Evolutionary conservation across 441 rosid genomes (phyloP).

Genomic region (Populus hybrid): DNA sequence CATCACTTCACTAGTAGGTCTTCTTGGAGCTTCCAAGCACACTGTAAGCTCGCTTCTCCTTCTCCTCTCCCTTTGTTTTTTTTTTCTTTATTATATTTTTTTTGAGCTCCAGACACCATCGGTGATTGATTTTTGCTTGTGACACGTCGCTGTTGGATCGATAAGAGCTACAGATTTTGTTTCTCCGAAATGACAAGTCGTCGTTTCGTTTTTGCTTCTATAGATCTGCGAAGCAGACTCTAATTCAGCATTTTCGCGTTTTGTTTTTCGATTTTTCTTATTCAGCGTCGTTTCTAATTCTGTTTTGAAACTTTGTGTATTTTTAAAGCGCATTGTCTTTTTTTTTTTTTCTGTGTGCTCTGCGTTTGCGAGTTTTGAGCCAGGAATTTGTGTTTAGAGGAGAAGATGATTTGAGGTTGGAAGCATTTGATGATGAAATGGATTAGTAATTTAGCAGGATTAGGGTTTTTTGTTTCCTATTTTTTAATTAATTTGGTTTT

Average conservation of each 20-base stretch:
- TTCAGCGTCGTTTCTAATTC: neutral
- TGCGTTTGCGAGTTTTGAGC: neutral
- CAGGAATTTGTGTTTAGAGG: constrained; percentile 10
- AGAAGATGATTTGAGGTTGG: neutral
- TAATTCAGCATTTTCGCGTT: neutral
- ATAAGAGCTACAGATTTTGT: constrained; percentile 15
- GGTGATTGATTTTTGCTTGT: neutral
- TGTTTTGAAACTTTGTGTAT: neutral
- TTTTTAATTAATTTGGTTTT: neutral
- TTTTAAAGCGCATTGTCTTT: constrained; percentile 4
- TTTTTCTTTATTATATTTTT: neutral
- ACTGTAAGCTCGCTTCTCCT: constrained; percentile 30
- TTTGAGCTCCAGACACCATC: neutral
- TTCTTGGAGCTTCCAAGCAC: constrained; percentile 27
- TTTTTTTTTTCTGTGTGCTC: neutral
- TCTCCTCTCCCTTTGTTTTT: neutral
- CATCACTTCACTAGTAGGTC: neutral
- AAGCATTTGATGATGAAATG: neutral
- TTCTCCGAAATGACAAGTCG: neutral
- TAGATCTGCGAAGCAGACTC: constrained; percentile 33
- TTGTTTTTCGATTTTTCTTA: neutral
- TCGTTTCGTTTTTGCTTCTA: neutral
- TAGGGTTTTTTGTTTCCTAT: neutral
- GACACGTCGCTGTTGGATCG: constrained; percentile 8
- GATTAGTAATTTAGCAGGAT: neutral